These are phyloP conservation scores for Globisporangium heterothallicum DNA, from an alignment of 352 stramenopile genomes.

Conservation along the genomic window DNA sequence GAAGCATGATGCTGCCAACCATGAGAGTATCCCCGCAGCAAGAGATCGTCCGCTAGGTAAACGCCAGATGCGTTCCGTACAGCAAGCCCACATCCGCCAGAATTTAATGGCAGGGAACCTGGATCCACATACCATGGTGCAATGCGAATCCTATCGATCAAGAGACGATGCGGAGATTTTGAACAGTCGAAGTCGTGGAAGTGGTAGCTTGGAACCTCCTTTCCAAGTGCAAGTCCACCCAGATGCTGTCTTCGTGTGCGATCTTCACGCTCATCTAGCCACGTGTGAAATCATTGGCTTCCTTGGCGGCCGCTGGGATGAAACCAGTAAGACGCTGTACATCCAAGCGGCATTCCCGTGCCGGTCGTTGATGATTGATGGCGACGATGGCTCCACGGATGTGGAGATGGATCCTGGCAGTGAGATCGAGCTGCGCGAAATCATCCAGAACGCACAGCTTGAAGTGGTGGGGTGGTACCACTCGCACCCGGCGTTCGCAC, in stretches of 20 bases:
- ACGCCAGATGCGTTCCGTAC: slow-evolving; percentile 58
- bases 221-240: slow-evolving; percentile 88
- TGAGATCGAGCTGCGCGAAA: slow-evolving; percentile 88
- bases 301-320: slow-evolving; percentile 88
- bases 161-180: slow-evolving; percentile 36
- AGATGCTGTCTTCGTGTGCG: slow-evolving; percentile 87
- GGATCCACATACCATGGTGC: slow-evolving; percentile 84
- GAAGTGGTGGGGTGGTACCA: slow-evolving; percentile 95
- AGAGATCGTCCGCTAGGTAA: slow-evolving; percentile 32
- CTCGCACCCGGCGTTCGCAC: slow-evolving; percentile 90
- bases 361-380: slow-evolving; percentile 82
- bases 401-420: slow-evolving; percentile 93
- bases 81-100: slow-evolving; percentile 78
- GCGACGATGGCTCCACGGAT: slow-evolving; percentile 89
- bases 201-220: slow-evolving; percentile 51
- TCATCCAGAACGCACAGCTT: slow-evolving; percentile 85
- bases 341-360: slow-evolving; percentile 93
- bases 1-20: slow-evolving; percentile 9
- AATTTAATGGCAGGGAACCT: slow-evolving; percentile 66
- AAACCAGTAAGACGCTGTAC: slow-evolving; percentile 75
- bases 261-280: slow-evolving; percentile 91
- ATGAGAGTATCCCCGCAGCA: neutral
- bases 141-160: slow-evolving; percentile 62
- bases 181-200: slow-evolving; percentile 41
- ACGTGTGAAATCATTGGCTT: slow-evolving; percentile 95